Evolutionary conservation across 2,329 filamentous ascomycete species (phyloP).

Genomic region (Verticillium nonalfalfae): DNA sequence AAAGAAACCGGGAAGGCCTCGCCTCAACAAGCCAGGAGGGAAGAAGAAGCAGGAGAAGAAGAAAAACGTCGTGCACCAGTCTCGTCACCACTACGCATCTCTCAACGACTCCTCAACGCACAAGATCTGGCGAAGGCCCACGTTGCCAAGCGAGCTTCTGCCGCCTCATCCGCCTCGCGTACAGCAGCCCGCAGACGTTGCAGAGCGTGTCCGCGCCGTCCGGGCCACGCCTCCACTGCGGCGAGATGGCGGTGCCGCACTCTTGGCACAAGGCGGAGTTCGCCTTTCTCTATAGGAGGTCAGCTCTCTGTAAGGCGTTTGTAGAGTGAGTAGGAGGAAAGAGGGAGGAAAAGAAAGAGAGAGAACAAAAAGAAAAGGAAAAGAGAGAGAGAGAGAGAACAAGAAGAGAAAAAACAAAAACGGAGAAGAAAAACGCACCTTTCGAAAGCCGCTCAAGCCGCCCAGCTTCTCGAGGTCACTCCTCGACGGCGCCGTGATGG

Average conservation of each 20-base stretch:
- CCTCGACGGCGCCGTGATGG: background rate
- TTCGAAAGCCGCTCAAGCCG: background rate
- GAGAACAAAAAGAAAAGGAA: no score
- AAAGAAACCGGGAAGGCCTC: no score
- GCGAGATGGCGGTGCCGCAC: background rate
- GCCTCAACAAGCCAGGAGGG: no score
- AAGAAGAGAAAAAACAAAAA: no score
- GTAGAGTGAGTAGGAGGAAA: background rate
- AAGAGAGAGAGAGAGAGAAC: no score
- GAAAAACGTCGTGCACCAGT: background rate
- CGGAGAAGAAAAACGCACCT: no score
- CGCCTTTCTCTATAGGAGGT: background rate
- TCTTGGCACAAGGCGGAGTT: background rate
- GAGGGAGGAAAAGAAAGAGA: background rate
- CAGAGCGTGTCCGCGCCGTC: constrained; percentile 1
- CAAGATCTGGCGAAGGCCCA: background rate
- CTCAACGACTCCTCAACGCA: background rate
- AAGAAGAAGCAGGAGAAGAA: background rate
- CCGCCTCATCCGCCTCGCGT: background rate
- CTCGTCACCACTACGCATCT: background rate
- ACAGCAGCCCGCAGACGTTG: constrained; percentile 1
- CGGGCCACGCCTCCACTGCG: background rate
- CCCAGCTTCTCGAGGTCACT: background rate
- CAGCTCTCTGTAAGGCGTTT: background rate
- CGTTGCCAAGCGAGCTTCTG: background rate